Evolutionary conservation across 768 basidiomycete genomes (phyloP).

Genomic region (Leccinum aurantiacum): DNA sequence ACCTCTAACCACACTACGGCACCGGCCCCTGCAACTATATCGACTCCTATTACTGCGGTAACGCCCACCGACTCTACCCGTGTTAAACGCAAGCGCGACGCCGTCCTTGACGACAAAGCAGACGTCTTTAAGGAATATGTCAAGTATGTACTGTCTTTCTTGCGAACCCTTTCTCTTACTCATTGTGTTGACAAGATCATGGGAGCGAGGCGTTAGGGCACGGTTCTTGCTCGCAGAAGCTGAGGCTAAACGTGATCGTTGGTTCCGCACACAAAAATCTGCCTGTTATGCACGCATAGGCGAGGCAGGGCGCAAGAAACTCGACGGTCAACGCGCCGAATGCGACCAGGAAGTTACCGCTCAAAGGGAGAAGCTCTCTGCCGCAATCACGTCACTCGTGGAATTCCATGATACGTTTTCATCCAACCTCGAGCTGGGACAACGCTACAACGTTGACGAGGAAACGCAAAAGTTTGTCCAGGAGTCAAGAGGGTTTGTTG

Average conservation of each 20-base stretch:
- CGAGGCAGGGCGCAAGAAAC: constrained; percentile 30
- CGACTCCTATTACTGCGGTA: constrained; percentile 11
- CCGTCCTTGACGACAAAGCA: constrained; percentile 20
- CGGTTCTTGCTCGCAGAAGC: constrained; percentile 28
- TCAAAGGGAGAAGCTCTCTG: constrained; percentile 27
- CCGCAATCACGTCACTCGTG: constrained; percentile 25
- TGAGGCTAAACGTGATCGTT: constrained; percentile 29
- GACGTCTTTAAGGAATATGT: constrained; percentile 31
- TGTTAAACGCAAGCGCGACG: constrained; percentile 29
- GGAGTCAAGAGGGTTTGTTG: constrained; percentile 28
- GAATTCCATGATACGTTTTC: constrained; percentile 21
- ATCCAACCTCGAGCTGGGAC: constrained; percentile 28
- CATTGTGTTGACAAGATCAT: constrained; percentile 18
- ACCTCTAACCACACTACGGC: constrained; percentile 2
- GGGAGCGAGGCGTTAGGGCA: constrained; percentile 33
- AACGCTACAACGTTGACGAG: constrained; percentile 27
- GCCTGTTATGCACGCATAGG: constrained; percentile 29
- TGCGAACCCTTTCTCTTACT: not conserved
- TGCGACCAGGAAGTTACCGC: constrained; percentile 26
- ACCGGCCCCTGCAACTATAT: constrained; percentile 10
- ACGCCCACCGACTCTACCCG: constrained; percentile 21
- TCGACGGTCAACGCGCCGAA: constrained; percentile 29
- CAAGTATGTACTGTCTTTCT: constrained; percentile 21
- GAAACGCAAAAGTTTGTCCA: constrained; percentile 22
- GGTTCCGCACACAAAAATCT: constrained; percentile 34